A percentile compares a stretch with the other conserved stretches of the same genome.
phyloP scores from a whole-genome alignment of 2,329 filamentous ascomycete species.

The Boeremia exigua region DNA sequence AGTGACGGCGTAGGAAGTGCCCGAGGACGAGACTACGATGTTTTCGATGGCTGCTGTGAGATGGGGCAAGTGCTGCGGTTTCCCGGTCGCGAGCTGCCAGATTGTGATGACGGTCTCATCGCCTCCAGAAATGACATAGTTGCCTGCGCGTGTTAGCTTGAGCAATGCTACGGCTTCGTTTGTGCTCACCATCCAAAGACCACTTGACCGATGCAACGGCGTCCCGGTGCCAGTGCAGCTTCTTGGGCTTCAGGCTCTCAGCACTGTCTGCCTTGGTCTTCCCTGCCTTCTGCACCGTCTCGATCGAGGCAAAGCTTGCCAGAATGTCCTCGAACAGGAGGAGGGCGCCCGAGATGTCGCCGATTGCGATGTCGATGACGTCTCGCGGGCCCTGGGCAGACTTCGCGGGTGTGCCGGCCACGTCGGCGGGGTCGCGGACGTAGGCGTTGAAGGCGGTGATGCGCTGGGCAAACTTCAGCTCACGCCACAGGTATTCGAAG shows the following conservation, averaged over 20 bases:
- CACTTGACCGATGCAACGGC: conserved; percentile 86
- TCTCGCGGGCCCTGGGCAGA: conserved; percentile 42
- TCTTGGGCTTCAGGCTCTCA: conserved; percentile 61
- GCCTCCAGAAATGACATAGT: conserved; percentile 93
- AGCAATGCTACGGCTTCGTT: not conserved
- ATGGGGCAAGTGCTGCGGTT: conserved; percentile 86
- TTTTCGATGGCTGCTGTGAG: conserved; percentile 84
- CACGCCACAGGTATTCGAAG: conserved; percentile 60
- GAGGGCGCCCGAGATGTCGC: conserved; percentile 77
- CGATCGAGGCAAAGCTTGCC: conserved; percentile 56
- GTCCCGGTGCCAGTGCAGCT: conserved; percentile 89
- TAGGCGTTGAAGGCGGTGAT: conserved; percentile 54
- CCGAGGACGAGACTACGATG: conserved; percentile 78
- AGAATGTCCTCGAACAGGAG: conserved; percentile 82
- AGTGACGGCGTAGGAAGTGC: conserved; percentile 82
- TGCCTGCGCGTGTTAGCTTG: conserved; percentile 61
- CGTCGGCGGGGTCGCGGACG: conserved; percentile 61
- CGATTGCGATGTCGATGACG: conserved; percentile 76
- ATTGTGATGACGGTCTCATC: conserved; percentile 86
- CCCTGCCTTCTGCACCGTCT: conserved; percentile 47
- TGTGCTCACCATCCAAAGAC: conserved; percentile 81
- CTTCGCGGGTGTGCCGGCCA: conserved; percentile 38
- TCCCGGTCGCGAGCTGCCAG: conserved; percentile 90
- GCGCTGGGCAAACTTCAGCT: conserved; percentile 63
- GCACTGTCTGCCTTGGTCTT: conserved; percentile 34